These are phyloP conservation scores for Tolypocladium tropicale DNA, from an alignment of 2,329 filamentous ascomycete species.

Conservation along the genomic window DNA sequence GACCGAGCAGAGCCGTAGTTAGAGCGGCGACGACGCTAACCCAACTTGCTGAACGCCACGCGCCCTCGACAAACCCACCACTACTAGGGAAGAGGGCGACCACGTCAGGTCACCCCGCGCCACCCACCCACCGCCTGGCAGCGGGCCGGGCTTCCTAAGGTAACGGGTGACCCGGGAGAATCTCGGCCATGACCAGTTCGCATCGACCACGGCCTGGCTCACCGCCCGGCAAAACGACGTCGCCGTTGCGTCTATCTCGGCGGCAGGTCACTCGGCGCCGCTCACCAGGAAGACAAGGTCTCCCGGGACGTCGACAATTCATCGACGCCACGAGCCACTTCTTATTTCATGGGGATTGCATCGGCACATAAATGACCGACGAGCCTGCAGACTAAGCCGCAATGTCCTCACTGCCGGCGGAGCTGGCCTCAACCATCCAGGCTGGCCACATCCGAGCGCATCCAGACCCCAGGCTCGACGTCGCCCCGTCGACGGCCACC, in stretches of 20 bases:
- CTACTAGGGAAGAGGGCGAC: too few species aligned
- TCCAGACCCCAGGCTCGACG: slow-evolving; percentile 63
- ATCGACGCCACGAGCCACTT: neutral
- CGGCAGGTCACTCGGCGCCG: neutral
- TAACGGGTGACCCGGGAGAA: neutral
- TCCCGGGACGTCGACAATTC: neutral
- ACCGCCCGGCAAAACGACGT: slow-evolving; percentile 20
- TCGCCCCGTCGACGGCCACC: slow-evolving; percentile 70
- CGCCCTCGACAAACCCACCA: too few species aligned
- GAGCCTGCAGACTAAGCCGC: slow-evolving; percentile 1
- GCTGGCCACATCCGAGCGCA: slow-evolving; percentile 64
- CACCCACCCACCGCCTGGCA: neutral
- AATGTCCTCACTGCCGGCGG: slow-evolving; percentile 49
- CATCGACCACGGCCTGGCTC: slow-evolving; percentile 1
- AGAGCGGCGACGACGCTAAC: too few species aligned
- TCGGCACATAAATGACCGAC: neutral
- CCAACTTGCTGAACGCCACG: too few species aligned
- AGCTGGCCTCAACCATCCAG: slow-evolving; percentile 73
- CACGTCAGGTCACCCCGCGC: too few species aligned
- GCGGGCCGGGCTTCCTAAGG: neutral
- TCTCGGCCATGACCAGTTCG: neutral
- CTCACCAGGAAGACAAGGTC: neutral
- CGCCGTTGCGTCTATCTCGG: neutral
- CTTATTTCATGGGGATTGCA: too few species aligned
- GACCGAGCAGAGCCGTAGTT: too few species aligned